Base-by-base conservation (phyloP, 2,329 filamentous ascomycete species). In the Sclerotinia nivalis region DNA sequence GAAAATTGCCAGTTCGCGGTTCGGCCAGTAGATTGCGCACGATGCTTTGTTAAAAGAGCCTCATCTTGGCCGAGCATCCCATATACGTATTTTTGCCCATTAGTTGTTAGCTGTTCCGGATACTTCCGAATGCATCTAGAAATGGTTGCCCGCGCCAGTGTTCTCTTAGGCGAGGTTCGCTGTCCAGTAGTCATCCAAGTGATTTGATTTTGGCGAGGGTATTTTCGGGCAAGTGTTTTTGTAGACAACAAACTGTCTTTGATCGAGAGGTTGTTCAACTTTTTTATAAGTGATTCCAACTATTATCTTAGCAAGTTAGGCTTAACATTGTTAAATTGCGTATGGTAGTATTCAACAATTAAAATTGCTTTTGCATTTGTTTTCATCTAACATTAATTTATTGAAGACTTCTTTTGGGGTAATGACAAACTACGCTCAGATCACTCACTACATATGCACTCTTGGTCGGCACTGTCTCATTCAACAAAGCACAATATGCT, bases 241-340 rank as follows among this genome's bases (percentile, higher is more conserved):
- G 40, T 4, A 15, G 13, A 43, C 0, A 18, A 18, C 40, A 43
- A 43, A 43, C 40, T 43, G 15, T 43, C 40, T 43, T 18, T 43
- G 40, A 43, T 43, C 15, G 25, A 52, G 12, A 6, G 49, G 25
- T 25, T 6, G n/a, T 25, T 25, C 49, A 25, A 52, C n/a, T 13
- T 25, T 28, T 2, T 25, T 25, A 6, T 12, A 28, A 52, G 13
- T 25, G 13, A 52, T 50, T 4, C 6, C 37, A 25, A 25, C n/a
- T n/a, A 25, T 25, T 31, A 3, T 55, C 28, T 18, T 55, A 34
- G 52, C 52, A 31, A 18, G 10, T 31, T 4, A 28, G 18, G 22
- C 5, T 31, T 4, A 4, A 49, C 0, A 10, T 15, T 3, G 8
- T 20, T 25, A 3, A 31, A 22, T 4, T 4, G 8, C 2, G 20